These are phyloP conservation scores for Vigna trinervia DNA, from an alignment of 306 rosid genomes.

Conservation along the genomic window DNA sequence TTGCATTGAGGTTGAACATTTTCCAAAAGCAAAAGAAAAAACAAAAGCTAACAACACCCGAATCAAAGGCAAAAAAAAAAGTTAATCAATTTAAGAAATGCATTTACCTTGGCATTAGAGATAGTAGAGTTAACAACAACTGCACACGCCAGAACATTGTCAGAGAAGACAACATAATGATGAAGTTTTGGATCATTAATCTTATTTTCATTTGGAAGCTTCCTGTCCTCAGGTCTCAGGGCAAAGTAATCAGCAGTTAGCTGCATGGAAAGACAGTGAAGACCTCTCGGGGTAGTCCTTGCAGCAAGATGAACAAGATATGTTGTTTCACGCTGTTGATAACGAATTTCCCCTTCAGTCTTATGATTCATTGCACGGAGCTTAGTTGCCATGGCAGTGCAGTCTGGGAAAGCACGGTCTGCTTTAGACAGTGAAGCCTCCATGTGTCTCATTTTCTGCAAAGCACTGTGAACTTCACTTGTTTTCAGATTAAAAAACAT, in stretches of 20 bases:
- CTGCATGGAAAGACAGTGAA: conserved; percentile 94
- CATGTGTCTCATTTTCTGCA: conserved; percentile 91
- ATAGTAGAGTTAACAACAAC: conserved; percentile 94
- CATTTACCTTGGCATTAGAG: conserved; percentile 73
- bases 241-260: conserved; percentile 82
- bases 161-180: conserved; percentile 96
- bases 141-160: conserved; percentile 91
- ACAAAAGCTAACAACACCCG: not conserved
- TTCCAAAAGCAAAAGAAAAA: conserved; percentile 24
- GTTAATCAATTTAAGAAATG: not conserved
- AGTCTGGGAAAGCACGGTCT: conserved; percentile 72
- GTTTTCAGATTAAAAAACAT: conserved; percentile 56
- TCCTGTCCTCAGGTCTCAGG: conserved; percentile 68
- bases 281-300: conserved; percentile 83
- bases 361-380: conserved; percentile 84
- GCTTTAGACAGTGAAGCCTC: conserved; percentile 86
- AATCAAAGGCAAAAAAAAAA: not conserved
- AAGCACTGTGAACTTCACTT: conserved; percentile 77
- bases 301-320: conserved; percentile 82
- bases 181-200: conserved; percentile 67
- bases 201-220: conserved; percentile 63
- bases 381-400: conserved; percentile 73
- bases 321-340: conserved; percentile 62
- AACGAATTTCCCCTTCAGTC: conserved; percentile 74
- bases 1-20: conserved; percentile 11